These are phyloP conservation scores for Capronia americana DNA, from an alignment of 2,329 filamentous ascomycete species.

Conservation along the genomic window DNA sequence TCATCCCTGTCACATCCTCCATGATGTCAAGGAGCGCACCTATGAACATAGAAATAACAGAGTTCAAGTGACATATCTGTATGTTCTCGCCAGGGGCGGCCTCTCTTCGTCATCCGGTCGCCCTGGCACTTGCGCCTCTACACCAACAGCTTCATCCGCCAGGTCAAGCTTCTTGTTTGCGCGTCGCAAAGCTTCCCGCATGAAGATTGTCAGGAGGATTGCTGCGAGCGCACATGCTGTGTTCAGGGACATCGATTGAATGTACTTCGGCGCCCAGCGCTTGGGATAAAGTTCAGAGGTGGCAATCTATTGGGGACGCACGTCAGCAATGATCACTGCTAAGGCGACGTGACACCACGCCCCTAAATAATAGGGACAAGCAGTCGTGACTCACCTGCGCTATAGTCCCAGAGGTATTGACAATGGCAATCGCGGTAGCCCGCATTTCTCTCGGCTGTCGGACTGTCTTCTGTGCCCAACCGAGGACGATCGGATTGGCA, in stretches of 20 bases:
- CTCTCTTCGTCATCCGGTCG: neutral
- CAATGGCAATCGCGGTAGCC: conserved; percentile 50
- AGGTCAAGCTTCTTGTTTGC: conserved; percentile 38
- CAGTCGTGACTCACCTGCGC: conserved; percentile 19
- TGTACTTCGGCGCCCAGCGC: conserved; percentile 32
- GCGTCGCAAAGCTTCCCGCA: conserved; percentile 35
- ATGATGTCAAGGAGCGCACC: neutral
- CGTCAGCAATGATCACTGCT: neutral
- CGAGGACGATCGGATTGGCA: conserved; percentile 51
- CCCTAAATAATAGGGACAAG: neutral
- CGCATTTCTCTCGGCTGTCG: conserved; percentile 54
- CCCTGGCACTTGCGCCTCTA: neutral
- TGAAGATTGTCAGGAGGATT: conserved; percentile 36
- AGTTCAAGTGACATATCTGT: conserved; percentile 23
- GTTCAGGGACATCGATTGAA: conserved; percentile 32
- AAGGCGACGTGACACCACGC: neutral
- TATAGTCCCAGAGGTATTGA: conserved; percentile 51
- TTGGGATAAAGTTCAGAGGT: conserved; percentile 36
- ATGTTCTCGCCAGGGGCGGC: conserved; percentile 1
- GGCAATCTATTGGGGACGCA: conserved; percentile 30
- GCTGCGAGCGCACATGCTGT: conserved; percentile 31
- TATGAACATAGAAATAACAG: neutral
- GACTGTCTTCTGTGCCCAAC: conserved; percentile 51
- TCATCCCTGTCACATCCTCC: too few relatives aligned
- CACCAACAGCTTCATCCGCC: neutral